These are phyloP conservation scores for Albizia julibrissin DNA, from an alignment of 306 rosid species.

Conservation along the genomic window DNA sequence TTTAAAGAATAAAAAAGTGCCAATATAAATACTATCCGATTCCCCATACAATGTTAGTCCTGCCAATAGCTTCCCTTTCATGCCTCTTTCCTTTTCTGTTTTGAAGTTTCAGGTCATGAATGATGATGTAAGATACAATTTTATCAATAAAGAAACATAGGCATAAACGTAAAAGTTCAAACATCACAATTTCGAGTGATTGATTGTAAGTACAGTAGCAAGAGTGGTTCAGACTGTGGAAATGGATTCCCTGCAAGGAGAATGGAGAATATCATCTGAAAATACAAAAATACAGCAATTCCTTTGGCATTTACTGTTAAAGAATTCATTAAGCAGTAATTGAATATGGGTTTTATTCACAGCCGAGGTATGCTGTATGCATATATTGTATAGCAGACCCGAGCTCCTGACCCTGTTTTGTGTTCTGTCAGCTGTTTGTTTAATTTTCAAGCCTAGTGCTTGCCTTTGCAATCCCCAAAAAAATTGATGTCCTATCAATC, in stretches of 20 bases:
- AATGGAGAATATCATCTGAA: neutral
- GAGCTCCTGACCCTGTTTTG: neutral
- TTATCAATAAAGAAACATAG: neutral
- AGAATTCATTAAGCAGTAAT: neutral
- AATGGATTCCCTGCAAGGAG: neutral
- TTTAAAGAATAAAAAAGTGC: neutral
- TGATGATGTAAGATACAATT: neutral
- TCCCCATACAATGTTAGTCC: neutral
- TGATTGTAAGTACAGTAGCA: neutral
- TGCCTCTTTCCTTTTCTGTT: conserved; percentile 5
- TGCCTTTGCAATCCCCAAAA: too few species aligned
- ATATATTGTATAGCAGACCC: neutral
- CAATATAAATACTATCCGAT: neutral
- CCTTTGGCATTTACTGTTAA: conserved; percentile 8
- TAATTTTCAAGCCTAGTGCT: too few species aligned
- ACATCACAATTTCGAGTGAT: conserved; percentile 8
- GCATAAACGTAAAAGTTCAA: neutral
- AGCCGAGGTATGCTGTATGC: neutral
- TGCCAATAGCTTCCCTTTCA: neutral
- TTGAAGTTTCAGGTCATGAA: neutral
- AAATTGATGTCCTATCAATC: neutral
- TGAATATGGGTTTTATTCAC: neutral
- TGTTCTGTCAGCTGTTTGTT: too few species aligned
- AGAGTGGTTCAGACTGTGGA: neutral
- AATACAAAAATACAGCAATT: neutral